Conservation (phyloP, 1,139 yeast species). For the Sugiyamaella castrensis region DNA sequence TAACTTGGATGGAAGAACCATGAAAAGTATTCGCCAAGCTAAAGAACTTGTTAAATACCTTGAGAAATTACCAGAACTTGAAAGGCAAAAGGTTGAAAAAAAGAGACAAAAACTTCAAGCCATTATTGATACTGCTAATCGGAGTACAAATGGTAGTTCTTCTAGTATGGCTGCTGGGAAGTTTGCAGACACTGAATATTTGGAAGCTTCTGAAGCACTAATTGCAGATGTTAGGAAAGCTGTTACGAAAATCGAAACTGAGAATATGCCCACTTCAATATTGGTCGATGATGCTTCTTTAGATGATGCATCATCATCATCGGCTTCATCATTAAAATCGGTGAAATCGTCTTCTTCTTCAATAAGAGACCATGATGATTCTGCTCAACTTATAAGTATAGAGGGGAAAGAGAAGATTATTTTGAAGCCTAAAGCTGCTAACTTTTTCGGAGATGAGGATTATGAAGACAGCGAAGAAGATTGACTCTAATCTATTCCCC, state of each 20-base stretch:
- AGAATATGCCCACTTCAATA: not conserved
- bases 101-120: conserved; percentile 38
- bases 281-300: not conserved
- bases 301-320: not conserved
- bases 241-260: not conserved
- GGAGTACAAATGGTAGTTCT: conserved; percentile 16
- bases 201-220: conserved; percentile 39
- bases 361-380: conserved; percentile 4
- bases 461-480: not conserved
- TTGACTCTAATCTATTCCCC: too few species aligned
- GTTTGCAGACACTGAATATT: conserved; percentile 38
- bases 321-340: not conserved
- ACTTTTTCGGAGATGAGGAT: conserved; percentile 15
- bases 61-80: conserved; percentile 29
- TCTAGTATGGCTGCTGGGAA: conserved; percentile 21
- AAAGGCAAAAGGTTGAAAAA: conserved; percentile 30
- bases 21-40: conserved; percentile 37
- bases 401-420: conserved; percentile 1
- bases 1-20: conserved; percentile 41
- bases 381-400: not conserved
- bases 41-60: conserved; percentile 38
- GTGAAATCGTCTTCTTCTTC: conserved; percentile 4
- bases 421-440: conserved; percentile 8
- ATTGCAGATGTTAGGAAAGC: conserved; percentile 22
- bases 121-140: conserved; percentile 27